A percentile compares a stretch with the other conserved stretches of the same genome.
Evolutionary conservation across 176 grass and related monocot genomes (phyloP).

Genomic region (Lolium perenne): DNA sequence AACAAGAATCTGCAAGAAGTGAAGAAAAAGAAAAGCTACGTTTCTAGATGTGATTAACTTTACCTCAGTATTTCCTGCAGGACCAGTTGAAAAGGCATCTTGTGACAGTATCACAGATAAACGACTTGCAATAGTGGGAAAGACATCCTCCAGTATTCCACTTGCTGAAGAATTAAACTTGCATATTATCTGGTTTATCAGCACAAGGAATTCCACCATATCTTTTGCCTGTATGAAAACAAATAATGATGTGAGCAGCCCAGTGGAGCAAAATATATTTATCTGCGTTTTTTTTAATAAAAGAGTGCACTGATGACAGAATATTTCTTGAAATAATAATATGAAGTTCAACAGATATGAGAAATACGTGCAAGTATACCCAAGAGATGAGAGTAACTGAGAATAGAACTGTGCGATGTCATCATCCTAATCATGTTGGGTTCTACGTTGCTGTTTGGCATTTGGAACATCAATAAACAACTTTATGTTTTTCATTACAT

Average conservation of each 20-base stretch:
- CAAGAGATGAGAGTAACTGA: constrained; percentile 9
- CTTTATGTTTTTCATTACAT: constrained; percentile 8
- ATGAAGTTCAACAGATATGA: constrained; percentile 4
- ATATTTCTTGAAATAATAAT: constrained; percentile 13
- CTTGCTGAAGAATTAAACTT: constrained; percentile 83
- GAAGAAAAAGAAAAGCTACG: background rate
- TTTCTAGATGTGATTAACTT: constrained; percentile 33
- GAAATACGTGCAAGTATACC: constrained; percentile 14
- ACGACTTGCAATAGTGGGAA: constrained; percentile 80
- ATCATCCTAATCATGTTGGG: background rate
- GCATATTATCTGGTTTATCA: constrained; percentile 92
- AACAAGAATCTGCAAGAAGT: constrained; percentile 22
- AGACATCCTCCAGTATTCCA: constrained; percentile 77
- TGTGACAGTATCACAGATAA: constrained; percentile 69
- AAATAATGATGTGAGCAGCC: constrained; percentile 23
- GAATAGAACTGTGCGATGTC: background rate
- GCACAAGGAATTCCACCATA: constrained; percentile 89
- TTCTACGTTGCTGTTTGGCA: constrained; percentile 7
- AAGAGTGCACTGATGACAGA: background rate
- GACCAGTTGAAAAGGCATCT: constrained; percentile 78
- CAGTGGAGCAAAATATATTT: constrained; percentile 14
- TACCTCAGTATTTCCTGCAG: constrained; percentile 84
- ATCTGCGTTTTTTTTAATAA: background rate
- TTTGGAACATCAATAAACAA: constrained; percentile 19
- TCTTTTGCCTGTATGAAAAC: constrained; percentile 75